Base-by-base conservation (phyloP, 2,329 filamentous ascomycete genomes). In the Thelonectria blattea region DNA sequence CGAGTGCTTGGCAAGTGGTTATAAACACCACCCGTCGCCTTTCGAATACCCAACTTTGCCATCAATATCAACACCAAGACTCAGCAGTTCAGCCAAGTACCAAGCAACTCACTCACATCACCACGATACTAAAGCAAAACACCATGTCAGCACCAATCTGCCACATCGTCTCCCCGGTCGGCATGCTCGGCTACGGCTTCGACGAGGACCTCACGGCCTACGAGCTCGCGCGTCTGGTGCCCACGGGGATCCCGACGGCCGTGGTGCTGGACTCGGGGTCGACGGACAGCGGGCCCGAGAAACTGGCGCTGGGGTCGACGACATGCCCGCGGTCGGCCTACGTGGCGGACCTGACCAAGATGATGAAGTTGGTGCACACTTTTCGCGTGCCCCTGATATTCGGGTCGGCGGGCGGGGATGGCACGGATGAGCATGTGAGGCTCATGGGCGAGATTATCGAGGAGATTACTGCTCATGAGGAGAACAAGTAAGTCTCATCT, bases 101-200 rank as follows among this genome's bases (percentile, higher is more conserved):
- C 15, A 8, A 37, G 3, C 11, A 5, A 37, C 11, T 14, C 34
- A 37, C 10, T 30, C 34, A 37, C 9, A 34, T 34, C 10, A 11
- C 32, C 32, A 34, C 14, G 4, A 2, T 12, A 14, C 12, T 3
- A 15, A 37, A 37, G 15, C 6, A 5, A 11, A 37, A 14, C 11
- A 11, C 34, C 15, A 37, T 37, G 34, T 7, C 42, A 45, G 17
- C 42, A 7, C 58, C 63, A 22, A 52, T 78, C 20, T 78, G 77
- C 61, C 71, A 76, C 10, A 80, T 83, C 45, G 64, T 82, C 2
- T 79, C 81, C 0, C 80, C 81, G 0, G 76, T 81, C 14, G 81
- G 78, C 30, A 83, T 81, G 79, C 68, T 83, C 8, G 81, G 81
- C 5, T 84, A 82, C 58, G 81, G 81, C 24, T 78, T 81, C 48